Percentiles rank a stretch among this genome's conserved stretches.
Evolutionary conservation across 2,329 filamentous ascomycete species (phyloP).

Genomic region (Esteya vermicola): DNA sequence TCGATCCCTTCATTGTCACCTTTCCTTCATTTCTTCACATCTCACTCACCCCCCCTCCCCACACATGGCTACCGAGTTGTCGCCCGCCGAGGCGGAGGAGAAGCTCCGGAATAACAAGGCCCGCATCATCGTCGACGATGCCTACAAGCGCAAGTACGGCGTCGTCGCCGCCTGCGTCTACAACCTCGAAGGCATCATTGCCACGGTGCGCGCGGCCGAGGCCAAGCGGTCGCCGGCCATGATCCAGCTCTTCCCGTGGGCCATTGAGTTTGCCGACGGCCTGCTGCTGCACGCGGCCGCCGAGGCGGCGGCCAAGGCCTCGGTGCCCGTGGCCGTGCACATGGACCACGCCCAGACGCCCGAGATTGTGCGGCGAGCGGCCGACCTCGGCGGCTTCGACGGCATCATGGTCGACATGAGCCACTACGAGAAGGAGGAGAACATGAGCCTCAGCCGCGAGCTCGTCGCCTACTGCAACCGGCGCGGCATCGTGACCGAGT

Average conservation of each 20-base stretch:
- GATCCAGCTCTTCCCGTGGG: conserved; percentile 62
- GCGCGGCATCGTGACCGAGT: conserved; percentile 51
- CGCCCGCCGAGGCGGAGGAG: background rate
- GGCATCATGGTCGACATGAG: conserved; percentile 64
- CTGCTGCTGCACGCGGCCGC: conserved; percentile 38
- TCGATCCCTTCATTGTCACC: no score
- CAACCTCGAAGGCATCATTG: conserved; percentile 58
- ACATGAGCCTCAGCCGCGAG: conserved; percentile 45
- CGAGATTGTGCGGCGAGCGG: conserved; percentile 43
- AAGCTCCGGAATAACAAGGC: conserved; percentile 4
- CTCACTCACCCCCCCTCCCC: background rate
- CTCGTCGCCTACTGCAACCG: conserved; percentile 49
- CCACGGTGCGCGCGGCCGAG: conserved; percentile 53
- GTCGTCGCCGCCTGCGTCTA: conserved; percentile 29
- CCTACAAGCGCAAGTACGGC: conserved; percentile 23
- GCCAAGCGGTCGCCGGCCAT: conserved; percentile 49
- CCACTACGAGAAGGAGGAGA: conserved; percentile 55
- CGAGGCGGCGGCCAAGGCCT: conserved; percentile 36
- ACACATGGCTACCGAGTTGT: background rate
- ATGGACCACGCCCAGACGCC: conserved; percentile 53
- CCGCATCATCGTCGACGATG: conserved; percentile 3
- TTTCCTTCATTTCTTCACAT: background rate
- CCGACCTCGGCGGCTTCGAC: conserved; percentile 50
- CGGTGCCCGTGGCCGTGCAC: conserved; percentile 47
- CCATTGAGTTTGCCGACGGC: conserved; percentile 45